phyloP scores from a whole-genome alignment of 2,329 filamentous ascomycete species.

The Nigrospora sphaerica region DNA sequence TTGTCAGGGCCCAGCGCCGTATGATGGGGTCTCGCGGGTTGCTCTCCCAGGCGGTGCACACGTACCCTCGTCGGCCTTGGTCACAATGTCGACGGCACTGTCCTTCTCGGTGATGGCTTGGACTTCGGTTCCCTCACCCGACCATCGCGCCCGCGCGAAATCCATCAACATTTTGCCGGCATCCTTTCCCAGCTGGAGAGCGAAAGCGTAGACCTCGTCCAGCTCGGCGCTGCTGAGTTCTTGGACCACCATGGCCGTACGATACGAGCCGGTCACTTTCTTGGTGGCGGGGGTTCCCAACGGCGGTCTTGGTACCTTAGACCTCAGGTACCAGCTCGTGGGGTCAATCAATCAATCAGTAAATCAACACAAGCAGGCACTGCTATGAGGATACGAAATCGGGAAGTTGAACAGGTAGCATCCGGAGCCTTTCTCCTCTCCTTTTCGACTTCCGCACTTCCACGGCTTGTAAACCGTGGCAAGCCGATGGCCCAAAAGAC shows the following conservation, averaged over 20 bases:
- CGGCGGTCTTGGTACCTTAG: no score
- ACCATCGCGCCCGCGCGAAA: slow-evolving; percentile 50
- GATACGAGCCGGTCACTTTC: neutral
- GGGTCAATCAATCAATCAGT: no score
- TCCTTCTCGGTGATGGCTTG: slow-evolving; percentile 57
- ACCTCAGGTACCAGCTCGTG: no score
- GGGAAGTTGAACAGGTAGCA: no score
- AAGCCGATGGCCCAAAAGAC: neutral
- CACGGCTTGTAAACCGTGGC: neutral
- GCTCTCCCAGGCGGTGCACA: neutral
- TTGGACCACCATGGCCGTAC: slow-evolving; percentile 3
- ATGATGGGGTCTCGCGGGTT: neutral
- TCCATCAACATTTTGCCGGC: slow-evolving; percentile 62
- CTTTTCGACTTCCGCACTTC: no score
- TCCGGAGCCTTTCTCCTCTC: no score
- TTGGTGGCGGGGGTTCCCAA: no score
- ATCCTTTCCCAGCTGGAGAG: slow-evolving; percentile 61
- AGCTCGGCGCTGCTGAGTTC: slow-evolving; percentile 39
- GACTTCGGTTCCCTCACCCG: slow-evolving; percentile 21
- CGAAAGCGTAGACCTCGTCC: slow-evolving; percentile 61
- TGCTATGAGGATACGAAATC: no score
- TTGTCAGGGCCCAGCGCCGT: neutral
- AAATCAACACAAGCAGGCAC: no score
- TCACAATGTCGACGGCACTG: slow-evolving; percentile 71
- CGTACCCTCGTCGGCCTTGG: slow-evolving; percentile 65